Conservation (phyloP, 345 rosid genomes). For the Camelina neglecta region DNA sequence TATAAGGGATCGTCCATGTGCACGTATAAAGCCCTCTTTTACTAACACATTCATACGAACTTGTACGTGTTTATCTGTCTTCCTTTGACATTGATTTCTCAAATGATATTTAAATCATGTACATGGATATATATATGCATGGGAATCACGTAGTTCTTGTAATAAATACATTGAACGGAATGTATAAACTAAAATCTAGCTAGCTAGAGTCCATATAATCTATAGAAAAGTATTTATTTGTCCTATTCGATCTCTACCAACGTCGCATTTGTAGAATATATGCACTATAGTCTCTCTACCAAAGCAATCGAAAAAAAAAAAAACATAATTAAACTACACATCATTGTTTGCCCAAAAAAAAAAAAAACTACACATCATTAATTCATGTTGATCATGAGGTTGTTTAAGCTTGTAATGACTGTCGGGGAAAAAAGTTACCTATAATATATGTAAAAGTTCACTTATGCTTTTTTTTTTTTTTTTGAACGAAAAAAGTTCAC, state of each 20-base stretch:
- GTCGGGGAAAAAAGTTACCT: not conserved
- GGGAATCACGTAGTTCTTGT: conserved; percentile 35
- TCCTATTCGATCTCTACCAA: conserved; percentile 19
- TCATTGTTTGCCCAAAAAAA: too few species aligned
- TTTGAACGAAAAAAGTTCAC: not conserved
- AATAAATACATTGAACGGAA: conserved; percentile 9
- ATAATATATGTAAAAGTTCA: not conserved
- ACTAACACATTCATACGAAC: conserved; percentile 13
- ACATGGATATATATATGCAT: conserved; percentile 14
- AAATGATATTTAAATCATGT: not conserved
- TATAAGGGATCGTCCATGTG: conserved; percentile 39
- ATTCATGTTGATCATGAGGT: not conserved
- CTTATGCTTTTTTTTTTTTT: too few species aligned
- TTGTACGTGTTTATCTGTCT: conserved; percentile 19
- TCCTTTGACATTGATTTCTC: conserved; percentile 18
- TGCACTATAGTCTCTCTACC: not conserved
- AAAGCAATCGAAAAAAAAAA: not conserved
- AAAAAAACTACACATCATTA: too few species aligned
- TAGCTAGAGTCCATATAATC: not conserved
- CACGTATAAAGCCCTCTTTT: not conserved
- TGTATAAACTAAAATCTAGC: not conserved
- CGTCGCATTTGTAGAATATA: not conserved
- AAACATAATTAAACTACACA: not conserved
- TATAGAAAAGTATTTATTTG: not conserved
- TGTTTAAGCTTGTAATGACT: conserved; percentile 3